Base-by-base conservation (phyloP, 352 stramenopile species). In the Pythium scleroteichum region DNA sequence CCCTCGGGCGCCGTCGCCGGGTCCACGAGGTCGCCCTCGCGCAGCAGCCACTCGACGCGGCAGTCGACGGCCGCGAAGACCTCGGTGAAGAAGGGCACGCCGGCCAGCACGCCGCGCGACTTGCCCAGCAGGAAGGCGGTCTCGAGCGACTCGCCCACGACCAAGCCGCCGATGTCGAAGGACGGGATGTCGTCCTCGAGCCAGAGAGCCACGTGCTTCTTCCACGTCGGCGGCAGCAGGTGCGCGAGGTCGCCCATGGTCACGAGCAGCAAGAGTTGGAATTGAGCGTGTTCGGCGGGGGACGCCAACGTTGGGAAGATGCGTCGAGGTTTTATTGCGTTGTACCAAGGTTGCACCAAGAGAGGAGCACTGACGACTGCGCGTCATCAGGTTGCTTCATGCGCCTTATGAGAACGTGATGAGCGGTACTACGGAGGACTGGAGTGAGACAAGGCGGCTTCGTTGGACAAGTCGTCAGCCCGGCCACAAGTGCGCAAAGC, bases 101-200 rank as follows among this genome's bases (percentile, higher is more conserved):
- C 97, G 0, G 96, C 94, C 20, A 99, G 78, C 0, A 99, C 73
- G 44, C 97, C 97, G 2, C 93, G 73, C 17, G 89, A 98, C 78
- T 99, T 99, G 71, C 86, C 90, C 35, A 97, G 75, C 23, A 98
- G 72, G 44, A 91, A 72, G 13, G 92, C 92, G 27, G 80, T 90
- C 66, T 95, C 80, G n/a, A 79, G n/a, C 7, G 72, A 41, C 39
- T 96, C 80, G 50, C 97, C 97, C 16, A 99, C 97, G n/a, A 99
- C 97, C 58, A 98, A 97, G 57, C 97, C 97, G 49, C 97, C 96
- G 17, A 99, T 96, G 78, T 99, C 96, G 65, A 98, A 98, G 44
- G 78, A 92, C 20, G 96, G 97, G 51, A 98, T 97, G 78, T 99
- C 97, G 65, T 99, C 95, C 66, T 97, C 78, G 2, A 99, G 77